A percentile compares a stretch with the other conserved stretches of the same genome.
These are phyloP conservation scores for Spinacia oleracea DNA, from an alignment of 179 eudicot species.

Conservation along the genomic window DNA sequence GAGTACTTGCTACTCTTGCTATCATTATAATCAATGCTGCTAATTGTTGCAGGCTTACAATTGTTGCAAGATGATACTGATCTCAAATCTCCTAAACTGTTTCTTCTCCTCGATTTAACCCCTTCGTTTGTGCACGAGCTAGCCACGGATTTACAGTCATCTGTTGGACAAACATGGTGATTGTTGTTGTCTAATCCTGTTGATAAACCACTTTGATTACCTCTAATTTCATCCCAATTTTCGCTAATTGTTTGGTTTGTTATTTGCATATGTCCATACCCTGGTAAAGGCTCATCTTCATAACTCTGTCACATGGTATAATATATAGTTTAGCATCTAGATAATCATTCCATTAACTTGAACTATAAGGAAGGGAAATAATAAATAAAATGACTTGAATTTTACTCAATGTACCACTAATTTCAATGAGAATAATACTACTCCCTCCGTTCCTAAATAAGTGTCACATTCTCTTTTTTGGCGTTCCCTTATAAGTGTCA, in stretches of 20 bases:
- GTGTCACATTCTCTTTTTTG: no score
- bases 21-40: conserved; percentile 31
- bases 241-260: conserved; percentile 51
- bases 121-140: conserved; percentile 48
- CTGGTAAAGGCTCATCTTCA: conserved; percentile 74
- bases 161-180: conserved; percentile 43
- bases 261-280: conserved; percentile 51
- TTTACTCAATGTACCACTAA: conserved; percentile 20
- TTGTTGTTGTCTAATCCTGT: conserved; percentile 39
- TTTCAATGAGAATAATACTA: background rate
- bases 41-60: conserved; percentile 65
- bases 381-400: background rate
- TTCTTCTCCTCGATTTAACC: conserved; percentile 55
- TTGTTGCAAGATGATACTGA: conserved; percentile 71
- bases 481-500: no score
- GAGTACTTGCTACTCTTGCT: conserved; percentile 46
- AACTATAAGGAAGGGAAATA: background rate
- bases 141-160: conserved; percentile 55
- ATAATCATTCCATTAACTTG: background rate
- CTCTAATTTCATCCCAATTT: conserved; percentile 57
- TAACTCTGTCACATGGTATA: conserved; percentile 53
- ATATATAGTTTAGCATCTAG: background rate
- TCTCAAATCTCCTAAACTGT: conserved; percentile 61
- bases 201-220: conserved; percentile 26
- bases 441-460: no score